These are phyloP conservation scores for Phytophthora uliginosa DNA, from an alignment of 352 stramenopile genomes.

Conservation along the genomic window DNA sequence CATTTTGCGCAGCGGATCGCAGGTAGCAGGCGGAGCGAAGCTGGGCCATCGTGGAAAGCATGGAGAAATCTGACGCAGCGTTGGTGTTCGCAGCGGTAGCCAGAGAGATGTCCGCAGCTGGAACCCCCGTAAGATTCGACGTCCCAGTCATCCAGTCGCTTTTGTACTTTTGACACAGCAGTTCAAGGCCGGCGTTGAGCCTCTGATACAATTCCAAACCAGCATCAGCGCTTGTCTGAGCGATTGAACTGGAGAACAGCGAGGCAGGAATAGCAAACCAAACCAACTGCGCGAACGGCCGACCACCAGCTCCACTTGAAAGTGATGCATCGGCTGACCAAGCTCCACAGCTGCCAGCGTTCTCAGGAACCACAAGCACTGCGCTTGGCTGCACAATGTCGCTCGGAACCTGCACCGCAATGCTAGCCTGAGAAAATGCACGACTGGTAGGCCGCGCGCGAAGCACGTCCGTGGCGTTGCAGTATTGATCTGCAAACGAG, in stretches of 20 bases:
- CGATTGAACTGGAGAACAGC: slow-evolving; percentile 25
- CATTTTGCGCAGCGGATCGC: slow-evolving; percentile 39
- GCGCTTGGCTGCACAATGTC: slow-evolving; percentile 50
- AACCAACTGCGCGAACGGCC: slow-evolving; percentile 44
- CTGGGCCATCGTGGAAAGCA: slow-evolving; percentile 54
- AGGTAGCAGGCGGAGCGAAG: slow-evolving; percentile 66
- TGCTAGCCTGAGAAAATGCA: slow-evolving; percentile 61
- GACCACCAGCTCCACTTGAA: slow-evolving; percentile 62
- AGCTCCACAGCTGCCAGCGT: slow-evolving; percentile 67
- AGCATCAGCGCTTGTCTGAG: slow-evolving; percentile 9
- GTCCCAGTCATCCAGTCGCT: slow-evolving; percentile 46
- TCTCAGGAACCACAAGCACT: slow-evolving; percentile 60
- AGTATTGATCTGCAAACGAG: slow-evolving; percentile 56
- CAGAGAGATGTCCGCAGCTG: slow-evolving; percentile 39
- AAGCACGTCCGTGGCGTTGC: slow-evolving; percentile 55
- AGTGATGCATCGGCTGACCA: slow-evolving; percentile 64
- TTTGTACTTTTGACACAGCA: slow-evolving; percentile 66
- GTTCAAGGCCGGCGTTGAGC: slow-evolving; percentile 40
- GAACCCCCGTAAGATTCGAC: slow-evolving; percentile 36
- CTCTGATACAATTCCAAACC: slow-evolving; percentile 35
- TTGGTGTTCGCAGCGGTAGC: slow-evolving; percentile 15
- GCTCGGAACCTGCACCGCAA: slow-evolving; percentile 40
- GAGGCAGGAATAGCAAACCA: slow-evolving; percentile 59
- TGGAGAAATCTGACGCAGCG: slow-evolving; percentile 27
- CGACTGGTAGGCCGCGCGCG: slow-evolving; percentile 62